These are phyloP conservation scores for Ottelia alismoides DNA, from an alignment of 106 monocot genomes.

Conservation along the genomic window DNA sequence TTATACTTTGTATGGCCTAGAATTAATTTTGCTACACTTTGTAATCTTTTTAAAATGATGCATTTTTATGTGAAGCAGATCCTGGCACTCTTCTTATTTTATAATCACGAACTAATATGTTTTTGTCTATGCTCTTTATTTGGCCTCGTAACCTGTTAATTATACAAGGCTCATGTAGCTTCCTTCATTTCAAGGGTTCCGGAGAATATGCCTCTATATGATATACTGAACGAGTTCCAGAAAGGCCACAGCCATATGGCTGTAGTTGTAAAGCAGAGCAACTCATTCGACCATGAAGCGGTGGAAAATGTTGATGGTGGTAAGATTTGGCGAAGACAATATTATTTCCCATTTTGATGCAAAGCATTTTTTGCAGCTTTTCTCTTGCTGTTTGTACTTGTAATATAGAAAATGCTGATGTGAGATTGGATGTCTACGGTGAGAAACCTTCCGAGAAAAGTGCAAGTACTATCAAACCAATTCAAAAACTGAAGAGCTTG, in stretches of 20 bases:
- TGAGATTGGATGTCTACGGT: slow-evolving; percentile 45
- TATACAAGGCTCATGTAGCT: too few relatives aligned
- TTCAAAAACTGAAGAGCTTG: slow-evolving; percentile 50
- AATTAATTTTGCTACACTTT: too few relatives aligned
- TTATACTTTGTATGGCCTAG: too few relatives aligned
- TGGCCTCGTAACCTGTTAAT: too few relatives aligned
- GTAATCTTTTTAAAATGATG: too few relatives aligned
- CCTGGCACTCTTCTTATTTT: too few relatives aligned
- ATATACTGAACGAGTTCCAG: slow-evolving; percentile 95
- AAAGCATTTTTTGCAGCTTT: neutral
- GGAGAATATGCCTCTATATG: slow-evolving; percentile 90
- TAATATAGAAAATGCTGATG: slow-evolving; percentile 6
- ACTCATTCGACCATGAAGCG: neutral
- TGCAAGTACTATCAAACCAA: slow-evolving; percentile 11
- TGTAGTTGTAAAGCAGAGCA: slow-evolving; percentile 51
- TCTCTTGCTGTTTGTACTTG: neutral
- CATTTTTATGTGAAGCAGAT: too few relatives aligned
- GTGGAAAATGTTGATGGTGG: slow-evolving; percentile 16
- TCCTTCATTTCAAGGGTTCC: too few relatives aligned
- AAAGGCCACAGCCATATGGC: slow-evolving; percentile 99
- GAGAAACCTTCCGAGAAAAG: slow-evolving; percentile 29
- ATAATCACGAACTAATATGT: too few relatives aligned
- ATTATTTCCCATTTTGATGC: neutral
- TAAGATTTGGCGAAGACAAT: slow-evolving; percentile 11
- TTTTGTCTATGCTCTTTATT: too few relatives aligned